Conservation (phyloP, 176 grass and related monocot genomes). For the Typha latifolia region DNA sequence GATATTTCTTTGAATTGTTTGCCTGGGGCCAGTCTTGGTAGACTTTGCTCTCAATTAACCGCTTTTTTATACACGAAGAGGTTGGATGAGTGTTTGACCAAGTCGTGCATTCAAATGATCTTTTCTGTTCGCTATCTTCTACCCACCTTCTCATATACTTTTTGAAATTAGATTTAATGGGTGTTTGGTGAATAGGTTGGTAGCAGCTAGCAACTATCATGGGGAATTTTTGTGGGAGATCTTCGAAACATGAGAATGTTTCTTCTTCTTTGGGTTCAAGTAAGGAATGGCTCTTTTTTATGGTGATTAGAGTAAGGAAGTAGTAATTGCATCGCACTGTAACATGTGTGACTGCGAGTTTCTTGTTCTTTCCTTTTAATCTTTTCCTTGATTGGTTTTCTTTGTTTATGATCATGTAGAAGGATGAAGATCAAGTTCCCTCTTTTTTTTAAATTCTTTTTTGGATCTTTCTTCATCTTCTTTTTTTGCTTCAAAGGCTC, state of each 20-base stretch:
- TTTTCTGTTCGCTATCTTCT: background rate
- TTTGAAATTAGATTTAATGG: background rate
- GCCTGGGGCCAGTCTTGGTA: background rate
- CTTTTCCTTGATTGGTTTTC: no score
- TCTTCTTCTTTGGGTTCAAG: constrained; percentile 48
- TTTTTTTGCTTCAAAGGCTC: no score
- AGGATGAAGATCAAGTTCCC: no score
- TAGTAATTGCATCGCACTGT: background rate
- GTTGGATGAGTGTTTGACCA: background rate
- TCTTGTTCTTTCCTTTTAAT: background rate
- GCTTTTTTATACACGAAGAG: background rate
- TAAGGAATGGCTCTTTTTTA: constrained; percentile 5
- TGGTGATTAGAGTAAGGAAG: background rate
- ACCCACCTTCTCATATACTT: constrained; percentile 1
- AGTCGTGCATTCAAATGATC: background rate
- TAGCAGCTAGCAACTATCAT: constrained; percentile 10
- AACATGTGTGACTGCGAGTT: background rate
- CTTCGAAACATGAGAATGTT: constrained; percentile 43
- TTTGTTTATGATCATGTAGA: no score
- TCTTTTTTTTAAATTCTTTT: no score
- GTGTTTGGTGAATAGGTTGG: background rate
- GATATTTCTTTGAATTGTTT: background rate
- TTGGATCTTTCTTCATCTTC: no score
- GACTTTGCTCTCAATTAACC: background rate
- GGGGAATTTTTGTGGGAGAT: constrained; percentile 59